Base-by-base conservation (phyloP, 306 rosid species). In the Gynostemma pentaphyllum region DNA sequence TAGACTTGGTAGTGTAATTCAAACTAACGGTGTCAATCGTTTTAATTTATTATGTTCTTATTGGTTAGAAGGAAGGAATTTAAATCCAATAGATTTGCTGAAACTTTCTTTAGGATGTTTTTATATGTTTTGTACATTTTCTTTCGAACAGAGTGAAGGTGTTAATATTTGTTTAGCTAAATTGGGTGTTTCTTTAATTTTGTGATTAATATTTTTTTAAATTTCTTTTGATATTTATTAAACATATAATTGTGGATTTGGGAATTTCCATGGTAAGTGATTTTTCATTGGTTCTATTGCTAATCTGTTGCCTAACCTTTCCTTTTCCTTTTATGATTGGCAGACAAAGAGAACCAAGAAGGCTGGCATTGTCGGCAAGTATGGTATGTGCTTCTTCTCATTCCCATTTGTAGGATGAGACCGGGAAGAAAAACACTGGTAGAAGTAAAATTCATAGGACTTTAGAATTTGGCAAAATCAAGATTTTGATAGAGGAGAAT, bases 341-440 rank as follows among this genome's bases (percentile, higher is more conserved):
- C 42, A 69, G 73, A 69, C 73, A 12, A 69, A 69, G 67, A 69
- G 73, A 69, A 69, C 73, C 7, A 69, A 69, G 73, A 69, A 69
- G 67, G 73, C 73, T 3, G 73, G 73, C 27, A 60, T 69, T 16
- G 96, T 88, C 37, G 94, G 96, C 18, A 88, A 85, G 72, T 88
- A 88, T 16, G 96, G 96, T 88, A 81, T 15, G 96, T 81, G 61
- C 32, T 9, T 10, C 9, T 49, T n/a, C 1, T 67, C 18, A 7
- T 52, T 1, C 34, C 21, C 28, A 32, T 47, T 47, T 7, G 4
- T 34, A 45, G 27, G 18, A 12, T 59, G 21, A 5, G 41, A 7
- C 26, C 27, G 42, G 9, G 13, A 10, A 10, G 26, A 27, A 42
- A 57, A 60, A 1, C 15, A 19, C 16, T 26, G 14, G 24, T 8